A percentile compares a stretch with the other conserved stretches of the same genome.
Evolutionary conservation across 768 basidiomycete species (phyloP).

Genomic region (Suillus tomentosus): DNA sequence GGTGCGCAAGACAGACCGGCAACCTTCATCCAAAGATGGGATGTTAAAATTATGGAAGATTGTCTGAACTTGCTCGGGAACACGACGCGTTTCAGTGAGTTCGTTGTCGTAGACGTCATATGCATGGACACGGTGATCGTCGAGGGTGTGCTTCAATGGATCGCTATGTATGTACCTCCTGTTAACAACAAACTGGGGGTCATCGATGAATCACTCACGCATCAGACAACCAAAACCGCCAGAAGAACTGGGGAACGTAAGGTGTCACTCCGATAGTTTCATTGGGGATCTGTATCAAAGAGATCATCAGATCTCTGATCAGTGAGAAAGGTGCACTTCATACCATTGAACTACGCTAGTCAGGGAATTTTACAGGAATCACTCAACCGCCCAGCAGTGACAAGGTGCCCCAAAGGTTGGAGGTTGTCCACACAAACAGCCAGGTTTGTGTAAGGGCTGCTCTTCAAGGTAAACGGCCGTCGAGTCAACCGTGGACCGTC

Average conservation of each 20-base stretch:
- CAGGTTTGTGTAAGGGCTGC: constrained; percentile 2
- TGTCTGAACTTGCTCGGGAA: constrained; percentile 35
- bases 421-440: neutral
- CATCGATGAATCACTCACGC: constrained; percentile 34
- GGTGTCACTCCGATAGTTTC: constrained; percentile 28
- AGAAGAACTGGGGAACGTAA: constrained; percentile 49
- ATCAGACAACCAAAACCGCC: constrained; percentile 51
- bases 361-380: neutral
- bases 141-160: constrained; percentile 31
- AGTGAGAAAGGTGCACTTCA: neutral
- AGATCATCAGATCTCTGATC: neutral
- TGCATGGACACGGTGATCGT: constrained; percentile 46
- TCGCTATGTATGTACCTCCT: constrained; percentile 20
- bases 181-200: neutral
- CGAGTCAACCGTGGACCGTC: constrained; percentile 4
- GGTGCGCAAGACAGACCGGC: constrained; percentile 37
- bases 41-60: constrained; percentile 46
- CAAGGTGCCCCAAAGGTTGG: neutral
- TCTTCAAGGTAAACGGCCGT: constrained; percentile 1
- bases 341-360: constrained; percentile 1
- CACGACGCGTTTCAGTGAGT: constrained; percentile 46
- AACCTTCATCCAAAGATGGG: constrained; percentile 37
- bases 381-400: too few relatives aligned
- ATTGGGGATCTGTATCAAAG: neutral
- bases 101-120: constrained; percentile 56